Evolutionary conservation across 192 early-diverging fungal species (phyloP), one percentile per base, ranked within the genome.

Genomic region (Lobulomyces angularis): DNA sequence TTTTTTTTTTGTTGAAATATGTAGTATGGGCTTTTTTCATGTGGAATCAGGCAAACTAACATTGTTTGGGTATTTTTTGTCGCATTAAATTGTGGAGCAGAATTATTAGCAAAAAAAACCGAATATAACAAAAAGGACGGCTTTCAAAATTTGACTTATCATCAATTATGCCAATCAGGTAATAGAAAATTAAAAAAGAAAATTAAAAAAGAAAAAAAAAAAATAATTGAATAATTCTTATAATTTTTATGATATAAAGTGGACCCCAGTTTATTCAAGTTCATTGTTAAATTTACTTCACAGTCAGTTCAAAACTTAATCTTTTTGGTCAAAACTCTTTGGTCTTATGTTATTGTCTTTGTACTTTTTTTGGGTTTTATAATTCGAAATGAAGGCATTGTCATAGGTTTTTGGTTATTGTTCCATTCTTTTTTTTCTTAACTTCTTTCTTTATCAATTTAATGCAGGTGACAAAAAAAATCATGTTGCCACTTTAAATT

Each of bases 11-110:
- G 37, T 6, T 7, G 37, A 38, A 24, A 18, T 11, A 39, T 39
- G 30, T 11, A 39, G 38, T 40, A 18, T 53, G 59, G 20, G 49
- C 50, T 53, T 1, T 22, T 62, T 1, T 62, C 80, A 18, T 46
- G 84, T 20, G 65, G 71, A 34, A 82, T 89, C 56, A 69, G 93
- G 8, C 93, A 97, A 53, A 97, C 90, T 19, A 97, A 97, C 53
- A 77, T 81, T 12, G 64, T 92, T 0, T 97, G 93, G 93, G 56
- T 82, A 7, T 55, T 61, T 12, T 84, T 92, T 48, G 66, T 81
- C 19, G 65, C 77, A 18, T n/a, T n/a, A n/a, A n/a, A n/a, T n/a
- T n/a, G n/a, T n/a, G n/a, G n/a, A n/a, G n/a, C n/a, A n/a, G n/a
- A n/a, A n/a, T n/a, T n/a, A n/a, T n/a, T n/a, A n/a, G n/a, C n/a